Evolutionary conservation across 768 basidiomycete species (phyloP).

Genomic region (Kwoniella mangroviensis): DNA sequence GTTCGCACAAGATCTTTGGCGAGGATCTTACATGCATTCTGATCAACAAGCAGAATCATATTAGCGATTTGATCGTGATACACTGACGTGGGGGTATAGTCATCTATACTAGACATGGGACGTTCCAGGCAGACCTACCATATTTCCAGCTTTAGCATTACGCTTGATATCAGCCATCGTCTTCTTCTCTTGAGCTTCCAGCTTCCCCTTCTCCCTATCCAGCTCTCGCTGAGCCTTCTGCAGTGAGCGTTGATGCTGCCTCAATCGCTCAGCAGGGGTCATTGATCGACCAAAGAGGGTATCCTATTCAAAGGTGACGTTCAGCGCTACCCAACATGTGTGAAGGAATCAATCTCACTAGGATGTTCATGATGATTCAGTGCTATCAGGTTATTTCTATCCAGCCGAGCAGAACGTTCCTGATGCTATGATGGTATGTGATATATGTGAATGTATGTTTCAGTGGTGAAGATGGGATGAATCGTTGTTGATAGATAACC

Average conservation of each 20-base stretch:
- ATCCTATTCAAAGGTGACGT: constrained; percentile 67
- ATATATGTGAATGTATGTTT: too few species aligned
- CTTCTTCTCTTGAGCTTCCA: constrained; percentile 93
- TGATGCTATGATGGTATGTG: neutral
- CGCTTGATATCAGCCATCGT: constrained; percentile 93
- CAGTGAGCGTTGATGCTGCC: constrained; percentile 93
- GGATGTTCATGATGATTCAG: constrained; percentile 57
- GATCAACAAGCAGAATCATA: constrained; percentile 26
- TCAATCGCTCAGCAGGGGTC: constrained; percentile 93
- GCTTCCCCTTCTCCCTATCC: constrained; percentile 89
- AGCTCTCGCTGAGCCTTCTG: constrained; percentile 98
- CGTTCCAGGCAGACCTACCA: constrained; percentile 63
- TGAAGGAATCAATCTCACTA: constrained; percentile 47
- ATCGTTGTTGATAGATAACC: neutral
- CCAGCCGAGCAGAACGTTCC: too few species aligned
- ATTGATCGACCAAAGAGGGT: constrained; percentile 90
- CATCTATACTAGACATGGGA: too few species aligned
- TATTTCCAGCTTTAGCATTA: constrained; percentile 91
- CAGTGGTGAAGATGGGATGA: neutral
- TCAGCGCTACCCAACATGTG: neutral
- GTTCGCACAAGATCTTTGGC: constrained; percentile 98
- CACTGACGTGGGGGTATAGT: too few species aligned
- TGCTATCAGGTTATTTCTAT: neutral
- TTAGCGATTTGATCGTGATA: neutral
- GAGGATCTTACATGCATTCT: constrained; percentile 99